These are phyloP conservation scores for Phascolomyces articulosus DNA, from an alignment of 371 early-diverging fungal genomes.

Conservation along the genomic window DNA sequence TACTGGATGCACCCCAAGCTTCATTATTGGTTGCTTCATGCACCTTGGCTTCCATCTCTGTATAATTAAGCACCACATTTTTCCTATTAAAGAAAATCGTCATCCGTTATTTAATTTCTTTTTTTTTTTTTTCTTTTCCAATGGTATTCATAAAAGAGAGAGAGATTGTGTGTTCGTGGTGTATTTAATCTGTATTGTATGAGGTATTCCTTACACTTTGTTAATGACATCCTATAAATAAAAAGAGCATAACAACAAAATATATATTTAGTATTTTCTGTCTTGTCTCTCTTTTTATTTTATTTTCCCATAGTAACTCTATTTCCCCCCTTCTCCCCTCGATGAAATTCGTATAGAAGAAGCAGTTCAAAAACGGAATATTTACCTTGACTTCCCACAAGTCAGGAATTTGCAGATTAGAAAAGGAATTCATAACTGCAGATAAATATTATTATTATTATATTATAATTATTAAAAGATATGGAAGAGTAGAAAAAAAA, in stretches of 20 bases:
- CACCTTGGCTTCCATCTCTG: constrained; percentile 89
- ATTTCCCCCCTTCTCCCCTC: too few relatives aligned
- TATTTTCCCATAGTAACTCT: too few relatives aligned
- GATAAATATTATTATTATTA: background rate
- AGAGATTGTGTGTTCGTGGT: too few relatives aligned
- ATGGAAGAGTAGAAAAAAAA: background rate
- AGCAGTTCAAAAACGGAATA: background rate
- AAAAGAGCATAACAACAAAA: background rate
- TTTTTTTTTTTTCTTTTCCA: too few relatives aligned
- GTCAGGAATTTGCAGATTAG: constrained; percentile 49
- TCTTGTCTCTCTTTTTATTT: background rate
- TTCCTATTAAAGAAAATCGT: constrained; percentile 33
- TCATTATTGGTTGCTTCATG: constrained; percentile 86
- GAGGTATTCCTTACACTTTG: constrained; percentile 58
- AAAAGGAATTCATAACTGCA: constrained; percentile 40
- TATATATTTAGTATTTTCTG: background rate
- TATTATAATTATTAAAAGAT: too few relatives aligned
- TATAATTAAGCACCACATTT: constrained; percentile 82
- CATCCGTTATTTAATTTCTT: background rate
- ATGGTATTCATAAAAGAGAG: too few relatives aligned
- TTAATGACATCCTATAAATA: constrained; percentile 62
- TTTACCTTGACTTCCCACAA: constrained; percentile 59
- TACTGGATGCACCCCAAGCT: constrained; percentile 92
- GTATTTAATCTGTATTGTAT: too few relatives aligned
- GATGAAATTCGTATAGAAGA: background rate